phyloP scores from a whole-genome alignment of 169 alveolate species.

The Plasmodium vinckei region DNA sequence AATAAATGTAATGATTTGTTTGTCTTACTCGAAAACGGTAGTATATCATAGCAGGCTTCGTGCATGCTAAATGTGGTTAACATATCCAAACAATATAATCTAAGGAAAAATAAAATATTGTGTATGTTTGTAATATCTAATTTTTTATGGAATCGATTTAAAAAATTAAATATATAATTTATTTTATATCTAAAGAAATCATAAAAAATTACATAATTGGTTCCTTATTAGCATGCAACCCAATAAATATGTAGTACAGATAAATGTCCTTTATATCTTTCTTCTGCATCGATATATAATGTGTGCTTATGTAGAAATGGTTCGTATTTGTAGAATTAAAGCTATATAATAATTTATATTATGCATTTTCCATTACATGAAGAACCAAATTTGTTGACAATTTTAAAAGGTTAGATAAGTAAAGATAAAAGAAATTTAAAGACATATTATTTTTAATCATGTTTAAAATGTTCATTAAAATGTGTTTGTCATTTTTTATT shows the following conservation, averaged over 20 bases:
- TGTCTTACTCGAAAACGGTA: slow-evolving; percentile 29
- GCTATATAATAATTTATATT: background rate
- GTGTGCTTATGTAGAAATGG: background rate
- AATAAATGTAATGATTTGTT: background rate
- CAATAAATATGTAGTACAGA: slow-evolving; percentile 58
- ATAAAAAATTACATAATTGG: slow-evolving; percentile 22
- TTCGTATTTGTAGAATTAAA: background rate
- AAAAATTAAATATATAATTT: no score
- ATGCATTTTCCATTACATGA: slow-evolving; percentile 14
- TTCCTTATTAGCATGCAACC: slow-evolving; percentile 52
- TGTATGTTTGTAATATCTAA: no score
- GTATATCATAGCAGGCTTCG: slow-evolving; percentile 25
- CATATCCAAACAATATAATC: slow-evolving; percentile 26
- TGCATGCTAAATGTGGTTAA: slow-evolving; percentile 39
- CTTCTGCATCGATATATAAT: slow-evolving; percentile 11
- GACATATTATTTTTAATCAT: slow-evolving; percentile 57
- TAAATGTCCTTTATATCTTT: slow-evolving; percentile 61
- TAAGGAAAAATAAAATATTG: background rate
- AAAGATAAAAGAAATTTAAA: slow-evolving; percentile 53
- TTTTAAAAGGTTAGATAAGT: slow-evolving; percentile 35
- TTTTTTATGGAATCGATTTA: no score
- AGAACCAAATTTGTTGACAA: slow-evolving; percentile 4
- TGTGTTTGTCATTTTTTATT: slow-evolving; percentile 46
- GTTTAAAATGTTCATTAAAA: slow-evolving; percentile 26
- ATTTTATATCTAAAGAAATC: background rate